Evolutionary conservation across 2,329 filamentous ascomycete genomes (phyloP), one percentile per base, ranked within the genome.

Genomic region (Escovopsis sp.): DNA sequence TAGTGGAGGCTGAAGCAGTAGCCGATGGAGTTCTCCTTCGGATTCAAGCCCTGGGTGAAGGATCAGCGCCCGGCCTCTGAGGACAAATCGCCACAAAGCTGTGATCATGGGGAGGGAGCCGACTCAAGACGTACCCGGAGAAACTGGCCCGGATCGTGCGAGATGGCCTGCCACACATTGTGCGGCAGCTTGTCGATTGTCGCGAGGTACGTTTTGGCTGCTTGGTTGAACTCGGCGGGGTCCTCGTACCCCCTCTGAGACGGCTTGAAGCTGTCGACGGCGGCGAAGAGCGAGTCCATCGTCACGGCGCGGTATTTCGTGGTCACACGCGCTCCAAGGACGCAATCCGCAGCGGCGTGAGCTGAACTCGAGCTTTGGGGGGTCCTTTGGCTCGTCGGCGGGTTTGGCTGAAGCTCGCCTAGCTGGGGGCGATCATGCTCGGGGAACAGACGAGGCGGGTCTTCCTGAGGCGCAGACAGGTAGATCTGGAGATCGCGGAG

Each of bases 1-100:
- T 56, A 51, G 44, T 69, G 62, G 41, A 77, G 58, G 35, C 77
- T 48, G 41, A 59, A 53, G 30, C 75, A 61, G 51, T 68, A 72
- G 23, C 71, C 71, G 43, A 74, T 64, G 7, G 73, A 70, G 50
- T 77, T 61, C 37, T 59, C 43, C 7, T 61, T 55, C 1, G 72
- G 69, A 47, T 75, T 55, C 26, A 76, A 53, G 11, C 59, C 53
- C 67, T 75, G 39, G 8, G 28, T 6, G 28, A 30, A 10, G 28
- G 23, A 4, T 39, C 26, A 39, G 35, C 37, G n/a, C 19, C 26
- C 15, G 15, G 15, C 15, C 15, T 15, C 15, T 2, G 2, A 15
- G 15, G 2, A 2, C 15, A 15, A 15, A 15, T 15, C 2, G 15
- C 15, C 15, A 15, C 15, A 15, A 15, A 15, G 15, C 2, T 15